These are phyloP conservation scores for Neofusicoccum parvum DNA, from an alignment of 2,329 filamentous ascomycete species.

Conservation along the genomic window DNA sequence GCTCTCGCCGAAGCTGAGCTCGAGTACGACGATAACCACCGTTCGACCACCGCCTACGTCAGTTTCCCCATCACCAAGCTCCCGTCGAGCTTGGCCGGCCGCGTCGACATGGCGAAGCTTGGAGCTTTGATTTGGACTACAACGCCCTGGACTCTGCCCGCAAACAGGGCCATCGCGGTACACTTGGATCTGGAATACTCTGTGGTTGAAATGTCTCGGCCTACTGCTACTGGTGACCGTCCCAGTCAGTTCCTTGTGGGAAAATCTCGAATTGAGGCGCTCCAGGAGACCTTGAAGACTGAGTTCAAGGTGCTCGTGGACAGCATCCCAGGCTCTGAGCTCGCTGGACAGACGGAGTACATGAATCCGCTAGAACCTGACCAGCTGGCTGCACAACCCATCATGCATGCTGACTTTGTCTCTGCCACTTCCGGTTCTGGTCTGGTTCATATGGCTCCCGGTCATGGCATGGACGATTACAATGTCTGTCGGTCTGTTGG, in stretches of 20 bases:
- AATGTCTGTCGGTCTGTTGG: conserved; percentile 71
- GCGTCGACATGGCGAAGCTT: conserved; percentile 46
- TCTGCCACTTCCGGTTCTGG: conserved; percentile 88
- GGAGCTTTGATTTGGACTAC: conserved; percentile 97
- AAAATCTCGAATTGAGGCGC: conserved; percentile 65
- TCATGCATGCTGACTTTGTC: conserved; percentile 87
- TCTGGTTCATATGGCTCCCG: conserved; percentile 91
- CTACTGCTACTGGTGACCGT: conserved; percentile 31
- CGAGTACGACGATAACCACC: conserved; percentile 76
- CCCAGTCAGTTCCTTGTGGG: conserved; percentile 67
- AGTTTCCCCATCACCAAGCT: conserved; percentile 68
- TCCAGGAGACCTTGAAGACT: conserved; percentile 35
- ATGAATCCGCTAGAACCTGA: conserved; percentile 66
- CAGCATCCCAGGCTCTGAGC: conserved; percentile 63
- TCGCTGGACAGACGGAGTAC: conserved; percentile 57
- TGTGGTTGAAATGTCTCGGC: conserved; percentile 54
- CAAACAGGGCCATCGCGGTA: conserved; percentile 87
- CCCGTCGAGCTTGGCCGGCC: conserved; percentile 38
- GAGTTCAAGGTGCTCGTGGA: conserved; percentile 54
- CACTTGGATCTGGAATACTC: conserved; percentile 74
- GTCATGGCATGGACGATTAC: conserved; percentile 97
- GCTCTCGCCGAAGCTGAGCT: conserved; percentile 83
- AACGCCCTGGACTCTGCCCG: conserved; percentile 94
- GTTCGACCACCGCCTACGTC: conserved; percentile 75
- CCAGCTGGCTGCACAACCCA: conserved; percentile 60